A percentile compares a stretch with the other conserved stretches of the same genome.
Evolutionary conservation across 106 monocot species (phyloP).

Genomic region (Platanthera guangdongensis): DNA sequence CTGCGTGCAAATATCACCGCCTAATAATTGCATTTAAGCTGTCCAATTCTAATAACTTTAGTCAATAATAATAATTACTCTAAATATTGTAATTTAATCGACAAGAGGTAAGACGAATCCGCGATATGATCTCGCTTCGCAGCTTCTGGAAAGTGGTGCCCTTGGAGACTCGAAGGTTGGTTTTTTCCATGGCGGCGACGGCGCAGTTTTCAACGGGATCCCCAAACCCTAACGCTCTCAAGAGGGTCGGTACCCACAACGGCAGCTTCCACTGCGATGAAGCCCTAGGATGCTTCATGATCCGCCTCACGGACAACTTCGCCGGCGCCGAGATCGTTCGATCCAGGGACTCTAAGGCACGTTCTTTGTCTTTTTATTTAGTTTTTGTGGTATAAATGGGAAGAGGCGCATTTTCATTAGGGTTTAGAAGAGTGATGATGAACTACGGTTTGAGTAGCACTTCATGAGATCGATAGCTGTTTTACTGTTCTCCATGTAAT

Average conservation of each 20-base stretch:
- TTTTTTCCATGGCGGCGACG: slow-evolving; percentile 10
- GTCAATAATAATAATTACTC: too few species aligned
- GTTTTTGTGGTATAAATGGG: neutral
- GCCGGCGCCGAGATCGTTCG: slow-evolving; percentile 60
- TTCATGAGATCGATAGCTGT: neutral
- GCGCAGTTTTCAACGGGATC: slow-evolving; percentile 20
- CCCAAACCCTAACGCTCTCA: slow-evolving; percentile 12
- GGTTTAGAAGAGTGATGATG: neutral
- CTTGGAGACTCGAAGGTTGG: neutral
- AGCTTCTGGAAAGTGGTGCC: neutral
- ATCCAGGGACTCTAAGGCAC: slow-evolving; percentile 31
- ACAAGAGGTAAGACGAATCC: neutral
- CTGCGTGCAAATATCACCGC: too few species aligned
- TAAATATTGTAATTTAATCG: too few species aligned
- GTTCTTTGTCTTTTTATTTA: neutral
- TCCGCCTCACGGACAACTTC: slow-evolving; percentile 80
- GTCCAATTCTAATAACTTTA: too few species aligned
- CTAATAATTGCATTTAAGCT: too few species aligned
- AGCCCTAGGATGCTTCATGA: slow-evolving; percentile 88
- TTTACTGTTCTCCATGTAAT: neutral
- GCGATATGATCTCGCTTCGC: neutral
- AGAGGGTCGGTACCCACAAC: slow-evolving; percentile 78
- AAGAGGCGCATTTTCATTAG: neutral
- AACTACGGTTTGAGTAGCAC: neutral
- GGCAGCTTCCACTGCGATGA: slow-evolving; percentile 96